These are phyloP conservation scores for Cetraspora pellucida DNA, from an alignment of 192 early-diverging fungal genomes.

Conservation along the genomic window DNA sequence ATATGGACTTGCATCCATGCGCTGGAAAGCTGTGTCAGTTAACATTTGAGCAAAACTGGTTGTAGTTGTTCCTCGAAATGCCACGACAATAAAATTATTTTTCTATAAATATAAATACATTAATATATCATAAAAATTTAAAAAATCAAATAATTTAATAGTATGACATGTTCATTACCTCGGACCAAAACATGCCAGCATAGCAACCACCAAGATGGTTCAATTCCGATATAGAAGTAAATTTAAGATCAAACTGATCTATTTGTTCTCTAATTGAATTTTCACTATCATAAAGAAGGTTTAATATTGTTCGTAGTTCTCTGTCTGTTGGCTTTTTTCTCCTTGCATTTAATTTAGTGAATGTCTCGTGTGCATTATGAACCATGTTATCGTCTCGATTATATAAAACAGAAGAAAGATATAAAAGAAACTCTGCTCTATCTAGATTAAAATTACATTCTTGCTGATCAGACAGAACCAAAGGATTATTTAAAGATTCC, in stretches of 20 bases:
- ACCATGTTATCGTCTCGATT: conserved; percentile 51
- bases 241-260: conserved; percentile 36
- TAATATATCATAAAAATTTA: background rate
- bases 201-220: conserved; percentile 53
- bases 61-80: conserved; percentile 55
- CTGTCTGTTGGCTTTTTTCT: background rate
- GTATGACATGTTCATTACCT: background rate
- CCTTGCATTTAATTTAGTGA: conserved; percentile 25
- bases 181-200: conserved; percentile 51
- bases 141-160: background rate
- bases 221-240: conserved; percentile 50
- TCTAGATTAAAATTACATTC: conserved; percentile 41
- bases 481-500: background rate
- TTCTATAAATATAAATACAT: conserved; percentile 20
- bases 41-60: conserved; percentile 55
- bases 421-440: conserved; percentile 46
- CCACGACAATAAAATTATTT: conserved; percentile 49
- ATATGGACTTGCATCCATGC: conserved; percentile 49
- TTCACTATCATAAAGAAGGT: conserved; percentile 42
- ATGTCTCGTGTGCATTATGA: conserved; percentile 38
- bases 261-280: conserved; percentile 38
- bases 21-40: conserved; percentile 51
- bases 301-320: conserved; percentile 27
- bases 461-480: background rate
- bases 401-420: conserved; percentile 50